A percentile compares a stretch with the other conserved stretches of the same genome.
These are phyloP conservation scores for Lentinula boryana DNA, from an alignment of 768 basidiomycete species.

Conservation along the genomic window DNA sequence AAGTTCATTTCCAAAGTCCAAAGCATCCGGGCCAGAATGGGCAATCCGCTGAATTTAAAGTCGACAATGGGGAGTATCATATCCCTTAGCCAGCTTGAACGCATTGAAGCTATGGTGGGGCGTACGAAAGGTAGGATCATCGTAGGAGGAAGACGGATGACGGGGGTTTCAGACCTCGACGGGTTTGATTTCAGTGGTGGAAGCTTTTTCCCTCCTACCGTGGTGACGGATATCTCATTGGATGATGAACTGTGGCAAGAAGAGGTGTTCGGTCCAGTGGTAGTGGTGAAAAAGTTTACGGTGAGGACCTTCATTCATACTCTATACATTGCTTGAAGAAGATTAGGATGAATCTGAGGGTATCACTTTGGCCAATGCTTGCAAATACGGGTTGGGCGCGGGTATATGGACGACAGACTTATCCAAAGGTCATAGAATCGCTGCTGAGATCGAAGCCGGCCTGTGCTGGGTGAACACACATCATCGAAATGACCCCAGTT, in stretches of 20 bases:
- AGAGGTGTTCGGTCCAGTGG: slow-evolving; percentile 85
- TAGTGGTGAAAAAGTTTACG: slow-evolving; percentile 53
- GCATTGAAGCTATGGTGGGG: slow-evolving; percentile 54
- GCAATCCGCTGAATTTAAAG: slow-evolving; percentile 62
- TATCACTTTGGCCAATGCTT: slow-evolving; percentile 63
- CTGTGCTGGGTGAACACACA: slow-evolving; percentile 88
- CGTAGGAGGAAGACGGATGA: slow-evolving; percentile 63
- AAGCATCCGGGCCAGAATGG: slow-evolving; percentile 65
- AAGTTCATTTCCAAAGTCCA: slow-evolving; percentile 56
- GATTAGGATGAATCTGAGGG: slow-evolving; percentile 55
- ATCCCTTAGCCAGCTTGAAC: slow-evolving; percentile 53
- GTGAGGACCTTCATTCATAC: slow-evolving; percentile 20
- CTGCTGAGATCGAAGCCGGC: slow-evolving; percentile 65
- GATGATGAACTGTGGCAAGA: slow-evolving; percentile 72
- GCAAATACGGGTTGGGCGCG: slow-evolving; percentile 76
- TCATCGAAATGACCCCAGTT: slow-evolving; percentile 85
- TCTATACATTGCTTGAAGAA: too few relatives aligned
- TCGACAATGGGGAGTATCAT: slow-evolving; percentile 83
- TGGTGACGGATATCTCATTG: slow-evolving; percentile 52
- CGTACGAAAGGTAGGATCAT: slow-evolving; percentile 45
- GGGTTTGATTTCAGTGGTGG: slow-evolving; percentile 66
- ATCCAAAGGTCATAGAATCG: slow-evolving; percentile 70
- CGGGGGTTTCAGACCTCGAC: slow-evolving; percentile 58
- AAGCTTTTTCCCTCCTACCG: slow-evolving; percentile 76
- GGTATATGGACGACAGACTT: slow-evolving; percentile 77